Evolutionary conservation across 768 basidiomycete genomes (phyloP).

Genomic region (Podaxis sp.): DNA sequence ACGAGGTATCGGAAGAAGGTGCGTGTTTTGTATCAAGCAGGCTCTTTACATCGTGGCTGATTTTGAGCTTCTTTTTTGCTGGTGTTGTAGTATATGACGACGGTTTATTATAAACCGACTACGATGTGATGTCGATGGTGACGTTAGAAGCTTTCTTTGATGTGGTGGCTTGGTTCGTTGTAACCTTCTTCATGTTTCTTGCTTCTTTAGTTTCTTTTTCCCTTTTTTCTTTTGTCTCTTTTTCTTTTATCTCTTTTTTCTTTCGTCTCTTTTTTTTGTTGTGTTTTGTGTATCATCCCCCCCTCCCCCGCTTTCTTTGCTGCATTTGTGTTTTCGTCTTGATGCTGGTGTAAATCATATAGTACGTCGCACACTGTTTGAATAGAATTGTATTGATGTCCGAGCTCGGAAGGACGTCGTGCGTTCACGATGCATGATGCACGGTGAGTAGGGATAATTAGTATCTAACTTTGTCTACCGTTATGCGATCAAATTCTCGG

Average conservation of each 20-base stretch:
- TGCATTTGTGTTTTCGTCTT: too few relatives aligned
- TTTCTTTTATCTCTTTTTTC: too few relatives aligned
- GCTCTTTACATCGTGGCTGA: slow-evolving; percentile 10
- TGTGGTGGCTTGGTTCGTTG: not conserved
- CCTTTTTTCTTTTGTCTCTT: not conserved
- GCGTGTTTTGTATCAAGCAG: slow-evolving; percentile 20
- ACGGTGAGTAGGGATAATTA: too few relatives aligned
- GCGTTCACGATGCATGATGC: too few relatives aligned
- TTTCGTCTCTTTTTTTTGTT: not conserved
- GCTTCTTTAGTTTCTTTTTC: not conserved
- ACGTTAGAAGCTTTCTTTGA: not conserved
- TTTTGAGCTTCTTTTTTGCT: slow-evolving; percentile 13
- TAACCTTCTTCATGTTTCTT: not conserved
- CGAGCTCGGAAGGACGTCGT: too few relatives aligned
- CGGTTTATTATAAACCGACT: slow-evolving; percentile 52
- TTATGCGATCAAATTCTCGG: too few relatives aligned
- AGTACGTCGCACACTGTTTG: too few relatives aligned
- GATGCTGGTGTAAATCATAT: too few relatives aligned
- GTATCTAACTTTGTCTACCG: too few relatives aligned
- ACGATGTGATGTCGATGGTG: slow-evolving; percentile 11
- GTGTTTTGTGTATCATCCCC: not conserved
- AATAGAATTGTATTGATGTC: too few relatives aligned
- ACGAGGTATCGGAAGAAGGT: slow-evolving; percentile 93
- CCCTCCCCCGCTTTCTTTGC: too few relatives aligned
- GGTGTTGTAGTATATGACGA: slow-evolving; percentile 70